phyloP scores from a whole-genome alignment of 305 asterid species.

The Fraxinus baroniana region DNA sequence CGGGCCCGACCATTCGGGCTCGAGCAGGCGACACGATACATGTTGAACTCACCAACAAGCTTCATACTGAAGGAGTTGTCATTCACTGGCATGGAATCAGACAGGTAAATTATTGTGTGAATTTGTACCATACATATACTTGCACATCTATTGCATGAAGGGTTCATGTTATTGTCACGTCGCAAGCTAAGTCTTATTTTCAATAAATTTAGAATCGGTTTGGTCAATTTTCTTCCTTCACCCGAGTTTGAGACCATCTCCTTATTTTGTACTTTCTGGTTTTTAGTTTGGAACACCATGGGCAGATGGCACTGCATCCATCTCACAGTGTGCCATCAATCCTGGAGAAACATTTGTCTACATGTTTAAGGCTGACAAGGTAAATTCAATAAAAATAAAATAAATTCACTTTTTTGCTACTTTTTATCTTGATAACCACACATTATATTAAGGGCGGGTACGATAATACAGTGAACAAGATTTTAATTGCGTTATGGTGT shows the following conservation, averaged over 20 bases:
- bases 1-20: constrained; percentile 79
- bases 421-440: neutral
- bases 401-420: too few relatives aligned
- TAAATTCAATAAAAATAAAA: constrained; percentile 9
- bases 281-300: constrained; percentile 77
- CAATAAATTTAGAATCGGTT: neutral
- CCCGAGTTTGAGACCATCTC: neutral
- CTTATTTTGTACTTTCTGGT: neutral
- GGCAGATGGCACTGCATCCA: constrained; percentile 82
- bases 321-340: constrained; percentile 76
- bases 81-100: constrained; percentile 89
- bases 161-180: neutral
- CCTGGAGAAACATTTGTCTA: constrained; percentile 74
- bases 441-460: neutral
- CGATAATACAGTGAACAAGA: neutral
- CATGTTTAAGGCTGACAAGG: constrained; percentile 61
- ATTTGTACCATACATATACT: neutral
- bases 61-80: constrained; percentile 69
- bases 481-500: neutral
- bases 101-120: constrained; percentile 44
- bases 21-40: constrained; percentile 58
- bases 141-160: constrained; percentile 11
- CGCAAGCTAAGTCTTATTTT: neutral
- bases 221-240: neutral
- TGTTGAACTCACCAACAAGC: constrained; percentile 65